phyloP scores from a whole-genome alignment of 2,329 filamentous ascomycete genomes.

The Ramularia endophylla region DNA sequence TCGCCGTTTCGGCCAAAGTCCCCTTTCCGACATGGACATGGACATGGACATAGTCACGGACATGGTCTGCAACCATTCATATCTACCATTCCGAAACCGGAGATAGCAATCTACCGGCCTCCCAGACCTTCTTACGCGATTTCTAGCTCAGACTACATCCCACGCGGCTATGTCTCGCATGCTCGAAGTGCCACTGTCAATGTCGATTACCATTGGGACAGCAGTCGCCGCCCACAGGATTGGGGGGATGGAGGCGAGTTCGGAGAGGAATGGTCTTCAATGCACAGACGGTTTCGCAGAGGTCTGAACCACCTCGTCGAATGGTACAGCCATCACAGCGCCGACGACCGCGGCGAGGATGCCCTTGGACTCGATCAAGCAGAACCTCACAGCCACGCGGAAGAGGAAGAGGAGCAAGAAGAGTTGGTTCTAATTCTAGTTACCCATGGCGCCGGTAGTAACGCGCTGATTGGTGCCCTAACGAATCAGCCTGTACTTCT shows the following conservation, averaged over 20 bases:
- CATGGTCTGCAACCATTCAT: constrained; percentile 21
- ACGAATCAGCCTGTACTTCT: constrained; percentile 87
- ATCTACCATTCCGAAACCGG: constrained; percentile 26
- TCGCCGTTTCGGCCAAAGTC: constrained; percentile 25
- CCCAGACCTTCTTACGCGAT: constrained; percentile 80
- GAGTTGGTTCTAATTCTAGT: constrained; percentile 82
- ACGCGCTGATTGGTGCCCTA: constrained; percentile 86
- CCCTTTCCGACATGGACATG: constrained; percentile 22
- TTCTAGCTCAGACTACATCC: constrained; percentile 73
- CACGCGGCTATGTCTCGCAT: constrained; percentile 81
- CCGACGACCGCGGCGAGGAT: constrained; percentile 31
- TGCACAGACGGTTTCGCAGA: constrained; percentile 84
- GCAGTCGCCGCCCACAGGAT: constrained; percentile 66
- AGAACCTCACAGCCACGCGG: constrained; percentile 27
- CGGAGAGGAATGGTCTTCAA: constrained; percentile 90
- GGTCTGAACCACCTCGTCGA: constrained; percentile 73
- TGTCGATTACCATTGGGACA: constrained; percentile 96
- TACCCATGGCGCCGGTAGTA: constrained; percentile 93
- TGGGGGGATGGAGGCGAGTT: constrained; percentile 87
- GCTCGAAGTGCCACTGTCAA: constrained; percentile 79
- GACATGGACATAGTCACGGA: too few species aligned
- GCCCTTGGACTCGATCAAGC: constrained; percentile 31
- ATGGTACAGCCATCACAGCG: constrained; percentile 61
- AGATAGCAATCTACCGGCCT: constrained; percentile 55
- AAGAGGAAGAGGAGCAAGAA: constrained; percentile 55